Evolutionary conservation across 148 eudicot genomes (phyloP).

Genomic region (Diospyros lotus): DNA sequence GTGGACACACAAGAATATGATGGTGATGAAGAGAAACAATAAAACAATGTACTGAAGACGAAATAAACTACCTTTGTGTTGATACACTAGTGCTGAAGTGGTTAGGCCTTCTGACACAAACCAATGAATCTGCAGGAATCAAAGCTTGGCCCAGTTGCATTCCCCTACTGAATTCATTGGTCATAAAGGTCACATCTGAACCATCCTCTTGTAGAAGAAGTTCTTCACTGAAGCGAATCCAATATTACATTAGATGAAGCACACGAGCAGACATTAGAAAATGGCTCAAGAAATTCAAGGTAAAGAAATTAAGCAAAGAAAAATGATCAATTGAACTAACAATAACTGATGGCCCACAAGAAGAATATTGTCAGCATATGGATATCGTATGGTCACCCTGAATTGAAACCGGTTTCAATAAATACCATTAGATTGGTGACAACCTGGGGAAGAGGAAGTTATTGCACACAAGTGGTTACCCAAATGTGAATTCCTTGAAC

Average conservation of each 20-base stretch:
- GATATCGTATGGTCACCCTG: not conserved
- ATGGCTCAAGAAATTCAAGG: not conserved
- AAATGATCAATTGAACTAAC: not conserved
- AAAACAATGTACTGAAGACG: not conserved
- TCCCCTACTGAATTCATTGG: slow-evolving; percentile 45
- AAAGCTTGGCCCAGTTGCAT: slow-evolving; percentile 49
- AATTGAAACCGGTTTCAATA: not conserved
- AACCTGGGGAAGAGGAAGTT: slow-evolving; percentile 5
- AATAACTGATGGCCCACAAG: not conserved
- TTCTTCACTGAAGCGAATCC: slow-evolving; percentile 60
- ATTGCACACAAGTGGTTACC: not conserved
- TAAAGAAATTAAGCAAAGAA: not conserved
- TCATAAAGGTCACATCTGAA: slow-evolving; percentile 46
- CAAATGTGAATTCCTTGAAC: slow-evolving; percentile 1
- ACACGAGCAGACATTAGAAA: not conserved
- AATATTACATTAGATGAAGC: slow-evolving; percentile 4
- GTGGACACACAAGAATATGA: not conserved
- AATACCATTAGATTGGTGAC: not conserved
- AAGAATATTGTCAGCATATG: not conserved
- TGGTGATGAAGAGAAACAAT: not conserved
- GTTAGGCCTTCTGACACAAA: slow-evolving; percentile 37
- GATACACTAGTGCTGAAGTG: slow-evolving; percentile 31
- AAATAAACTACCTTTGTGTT: slow-evolving; percentile 46
- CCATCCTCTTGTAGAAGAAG: slow-evolving; percentile 78
- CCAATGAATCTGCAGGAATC: slow-evolving; percentile 35